Evolutionary conservation across 495 filamentous ascomycete species (phyloP).

Genomic region (Neurospora pannonica): DNA sequence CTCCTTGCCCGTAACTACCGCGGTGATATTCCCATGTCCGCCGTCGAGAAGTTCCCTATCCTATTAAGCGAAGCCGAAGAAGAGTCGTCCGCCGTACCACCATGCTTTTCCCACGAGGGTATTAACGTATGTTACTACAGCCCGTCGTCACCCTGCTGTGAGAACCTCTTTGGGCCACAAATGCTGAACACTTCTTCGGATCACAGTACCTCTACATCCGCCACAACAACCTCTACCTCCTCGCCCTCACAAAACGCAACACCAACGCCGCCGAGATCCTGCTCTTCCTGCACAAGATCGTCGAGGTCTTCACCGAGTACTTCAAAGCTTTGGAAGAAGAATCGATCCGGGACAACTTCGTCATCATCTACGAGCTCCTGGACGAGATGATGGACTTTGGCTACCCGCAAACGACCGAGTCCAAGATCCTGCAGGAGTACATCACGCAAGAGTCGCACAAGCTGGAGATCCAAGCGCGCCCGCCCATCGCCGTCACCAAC

Average conservation of each 20-base stretch:
- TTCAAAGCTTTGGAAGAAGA: conserved; percentile 99
- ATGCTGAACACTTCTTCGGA: neutral
- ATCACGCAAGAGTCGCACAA: conserved; percentile 99
- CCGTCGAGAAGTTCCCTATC: conserved; percentile 96
- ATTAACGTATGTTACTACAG: conserved; percentile 66
- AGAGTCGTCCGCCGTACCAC: conserved; percentile 93
- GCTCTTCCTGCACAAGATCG: conserved; percentile 94
- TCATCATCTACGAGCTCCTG: conserved; percentile 96
- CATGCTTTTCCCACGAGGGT: conserved; percentile 97
- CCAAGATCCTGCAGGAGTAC: conserved; percentile 98
- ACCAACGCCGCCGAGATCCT: conserved; percentile 98
- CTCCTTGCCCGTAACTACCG: conserved; percentile 97
- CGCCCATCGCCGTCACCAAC: conserved; percentile 98
- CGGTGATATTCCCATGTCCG: conserved; percentile 98
- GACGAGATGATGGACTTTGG: conserved; percentile 99
- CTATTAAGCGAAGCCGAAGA: conserved; percentile 98
- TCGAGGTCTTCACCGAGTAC: conserved; percentile 99
- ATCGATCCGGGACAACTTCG: conserved; percentile 98
- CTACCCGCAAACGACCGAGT: conserved; percentile 97
- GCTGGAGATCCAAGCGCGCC: conserved; percentile 93
- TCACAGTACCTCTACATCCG: conserved; percentile 95
- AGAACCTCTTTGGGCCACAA: neutral
- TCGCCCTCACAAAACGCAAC: conserved; percentile 96
- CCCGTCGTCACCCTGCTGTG: neutral
- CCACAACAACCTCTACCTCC: conserved; percentile 98